Percentiles rank a stretch among this genome's conserved stretches.
phyloP scores from a whole-genome alignment of 495 filamentous ascomycete genomes.

The Melanomma pulvis-pyrius region DNA sequence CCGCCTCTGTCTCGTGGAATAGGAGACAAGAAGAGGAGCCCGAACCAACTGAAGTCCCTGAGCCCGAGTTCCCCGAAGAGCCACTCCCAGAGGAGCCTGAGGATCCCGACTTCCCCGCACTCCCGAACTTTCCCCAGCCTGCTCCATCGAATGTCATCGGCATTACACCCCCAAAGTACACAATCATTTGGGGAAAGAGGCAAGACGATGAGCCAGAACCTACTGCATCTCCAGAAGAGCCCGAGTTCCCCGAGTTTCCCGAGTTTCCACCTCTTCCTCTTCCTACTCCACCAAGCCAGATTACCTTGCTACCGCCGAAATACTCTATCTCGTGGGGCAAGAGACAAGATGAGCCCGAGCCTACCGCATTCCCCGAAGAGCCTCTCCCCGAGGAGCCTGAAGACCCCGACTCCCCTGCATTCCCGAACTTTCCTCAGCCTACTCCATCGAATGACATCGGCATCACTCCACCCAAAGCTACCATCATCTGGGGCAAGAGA shows the following conservation, averaged over 20 bases:
- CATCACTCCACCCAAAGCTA: slow-evolving; percentile 5
- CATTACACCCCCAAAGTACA: slow-evolving; percentile 5
- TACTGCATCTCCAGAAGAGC: neutral
- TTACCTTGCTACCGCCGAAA: slow-evolving; percentile 5
- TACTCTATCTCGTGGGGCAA: slow-evolving; percentile 4
- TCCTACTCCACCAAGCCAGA: slow-evolving; percentile 5
- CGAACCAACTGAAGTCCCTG: slow-evolving; percentile 11
- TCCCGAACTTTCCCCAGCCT: neutral
- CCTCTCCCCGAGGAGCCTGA: slow-evolving; percentile 3
- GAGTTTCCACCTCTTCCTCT: neutral
- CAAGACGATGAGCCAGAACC: slow-evolving; percentile 3
- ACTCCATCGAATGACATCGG: slow-evolving; percentile 8
- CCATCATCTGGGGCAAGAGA: slow-evolving; percentile 22
- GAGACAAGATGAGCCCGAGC: slow-evolving; percentile 22
- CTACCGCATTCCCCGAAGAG: slow-evolving; percentile 4
- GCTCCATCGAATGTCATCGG: slow-evolving; percentile 13
- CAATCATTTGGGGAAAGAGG: slow-evolving; percentile 23
- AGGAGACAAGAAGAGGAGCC: slow-evolving; percentile 6
- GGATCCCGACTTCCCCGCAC: neutral
- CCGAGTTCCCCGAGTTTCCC: slow-evolving; percentile 1
- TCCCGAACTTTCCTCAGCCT: neutral
- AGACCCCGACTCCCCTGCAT: neutral
- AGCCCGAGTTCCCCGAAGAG: slow-evolving; percentile 7
- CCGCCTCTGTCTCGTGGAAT: neutral
- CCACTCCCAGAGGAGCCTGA: slow-evolving; percentile 4